Percentiles rank a stretch among this genome's conserved stretches.
phyloP scores from a whole-genome alignment of 106 monocot species.

The Ottelia alismoides region DNA sequence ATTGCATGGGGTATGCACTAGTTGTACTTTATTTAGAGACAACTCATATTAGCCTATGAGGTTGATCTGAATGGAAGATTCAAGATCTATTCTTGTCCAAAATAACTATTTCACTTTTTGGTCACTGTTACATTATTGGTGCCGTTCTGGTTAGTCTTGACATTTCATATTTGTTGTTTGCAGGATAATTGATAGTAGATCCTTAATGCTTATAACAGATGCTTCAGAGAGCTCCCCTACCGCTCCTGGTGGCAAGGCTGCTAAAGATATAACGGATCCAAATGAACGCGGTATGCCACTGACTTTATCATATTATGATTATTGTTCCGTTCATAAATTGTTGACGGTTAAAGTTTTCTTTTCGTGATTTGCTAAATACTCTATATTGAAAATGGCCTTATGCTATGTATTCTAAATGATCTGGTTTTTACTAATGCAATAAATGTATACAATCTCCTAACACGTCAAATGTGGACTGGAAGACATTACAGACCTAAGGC shows the following conservation, averaged over 20 bases:
- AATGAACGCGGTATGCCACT: conserved; percentile 2
- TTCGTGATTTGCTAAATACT: background rate
- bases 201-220: conserved; percentile 72
- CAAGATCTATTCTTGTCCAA: background rate
- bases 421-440: background rate
- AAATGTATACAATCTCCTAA: background rate
- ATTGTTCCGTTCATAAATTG: background rate
- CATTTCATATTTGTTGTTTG: conserved; percentile 6
- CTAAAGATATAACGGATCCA: conserved; percentile 40
- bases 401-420: background rate
- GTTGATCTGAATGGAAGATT: background rate
- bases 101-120: background rate
- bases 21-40: background rate
- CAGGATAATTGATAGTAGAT: conserved; percentile 95
- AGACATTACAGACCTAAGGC: too few relatives aligned
- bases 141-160: too few relatives aligned
- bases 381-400: background rate
- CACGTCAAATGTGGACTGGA: too few relatives aligned
- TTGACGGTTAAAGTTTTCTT: too few relatives aligned
- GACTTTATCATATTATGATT: background rate
- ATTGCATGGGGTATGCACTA: background rate
- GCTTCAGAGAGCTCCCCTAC: conserved; percentile 53
- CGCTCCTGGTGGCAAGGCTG: conserved; percentile 27
- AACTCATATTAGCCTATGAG: background rate
- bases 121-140: background rate